Percentiles rank a stretch among this genome's conserved stretches.
These are phyloP conservation scores for Discostella stelligera DNA, from an alignment of 352 stramenopile species.

Conservation along the genomic window DNA sequence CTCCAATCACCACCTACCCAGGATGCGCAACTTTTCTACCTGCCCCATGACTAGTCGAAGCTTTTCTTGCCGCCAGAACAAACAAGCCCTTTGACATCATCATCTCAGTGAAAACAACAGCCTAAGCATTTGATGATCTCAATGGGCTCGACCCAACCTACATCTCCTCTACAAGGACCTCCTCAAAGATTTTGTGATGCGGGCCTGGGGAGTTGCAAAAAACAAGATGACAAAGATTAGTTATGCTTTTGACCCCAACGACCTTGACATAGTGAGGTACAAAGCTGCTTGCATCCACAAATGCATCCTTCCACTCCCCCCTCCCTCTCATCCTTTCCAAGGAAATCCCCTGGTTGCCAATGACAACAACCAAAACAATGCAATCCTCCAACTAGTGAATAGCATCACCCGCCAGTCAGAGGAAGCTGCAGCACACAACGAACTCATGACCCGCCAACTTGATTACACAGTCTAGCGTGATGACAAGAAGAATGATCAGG, in stretches of 20 bases:
- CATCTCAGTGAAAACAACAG: background rate
- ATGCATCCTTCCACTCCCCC: background rate
- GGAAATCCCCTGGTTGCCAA: no score
- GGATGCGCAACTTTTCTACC: background rate
- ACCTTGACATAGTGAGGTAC: background rate
- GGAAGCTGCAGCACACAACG: background rate
- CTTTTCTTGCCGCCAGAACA: background rate
- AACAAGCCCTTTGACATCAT: background rate
- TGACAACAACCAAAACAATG: background rate
- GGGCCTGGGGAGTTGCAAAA: background rate
- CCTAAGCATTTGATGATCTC: background rate
- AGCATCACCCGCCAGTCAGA: background rate
- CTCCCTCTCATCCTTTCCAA: background rate
- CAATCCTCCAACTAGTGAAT: background rate
- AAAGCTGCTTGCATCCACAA: background rate
- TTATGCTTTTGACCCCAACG: background rate
- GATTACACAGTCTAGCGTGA: no score
- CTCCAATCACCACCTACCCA: background rate
- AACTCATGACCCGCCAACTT: background rate
- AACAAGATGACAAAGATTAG: background rate
- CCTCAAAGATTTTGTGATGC: background rate
- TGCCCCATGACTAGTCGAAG: background rate
- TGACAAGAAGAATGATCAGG: conserved; percentile 5
- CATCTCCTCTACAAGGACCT: background rate
- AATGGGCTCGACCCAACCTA: background rate